These are phyloP conservation scores for Oryza officinalis DNA, from an alignment of 176 grass and related monocot genomes.

Conservation along the genomic window DNA sequence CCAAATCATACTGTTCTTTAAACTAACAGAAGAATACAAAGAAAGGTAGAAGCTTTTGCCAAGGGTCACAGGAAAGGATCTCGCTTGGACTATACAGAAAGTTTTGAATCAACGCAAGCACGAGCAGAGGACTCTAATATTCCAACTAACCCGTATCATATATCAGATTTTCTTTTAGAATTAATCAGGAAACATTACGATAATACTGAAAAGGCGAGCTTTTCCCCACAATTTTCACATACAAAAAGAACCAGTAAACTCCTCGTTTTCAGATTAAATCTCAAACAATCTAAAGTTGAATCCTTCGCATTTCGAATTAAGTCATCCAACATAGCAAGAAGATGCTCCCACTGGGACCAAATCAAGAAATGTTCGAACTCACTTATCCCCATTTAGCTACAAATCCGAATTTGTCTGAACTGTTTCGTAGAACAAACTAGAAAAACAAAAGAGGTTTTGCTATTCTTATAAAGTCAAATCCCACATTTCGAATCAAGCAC, in stretches of 20 bases:
- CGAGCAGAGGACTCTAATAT: neutral
- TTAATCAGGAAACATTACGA: neutral
- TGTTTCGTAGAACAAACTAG: constrained; percentile 11
- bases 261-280: constrained; percentile 18
- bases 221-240: neutral
- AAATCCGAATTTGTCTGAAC: constrained; percentile 24
- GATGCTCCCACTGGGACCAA: neutral
- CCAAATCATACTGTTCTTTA: constrained; percentile 8
- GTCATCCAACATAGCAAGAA: neutral
- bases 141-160: neutral
- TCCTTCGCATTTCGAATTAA: constrained; percentile 28
- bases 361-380: constrained; percentile 14
- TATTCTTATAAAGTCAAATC: neutral
- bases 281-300: neutral
- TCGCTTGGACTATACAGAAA: constrained; percentile 32
- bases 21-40: constrained; percentile 31
- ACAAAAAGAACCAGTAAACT: neutral
- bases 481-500: constrained; percentile 29
- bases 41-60: constrained; percentile 33
- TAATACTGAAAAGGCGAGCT: neutral
- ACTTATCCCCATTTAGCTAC: neutral
- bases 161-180: constrained; percentile 5
- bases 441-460: neutral
- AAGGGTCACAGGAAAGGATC: constrained; percentile 35
- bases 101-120: constrained; percentile 28